Evolutionary conservation across 2,329 filamentous ascomycete species (phyloP).

Genomic region (Colletotrichum kahawae): DNA sequence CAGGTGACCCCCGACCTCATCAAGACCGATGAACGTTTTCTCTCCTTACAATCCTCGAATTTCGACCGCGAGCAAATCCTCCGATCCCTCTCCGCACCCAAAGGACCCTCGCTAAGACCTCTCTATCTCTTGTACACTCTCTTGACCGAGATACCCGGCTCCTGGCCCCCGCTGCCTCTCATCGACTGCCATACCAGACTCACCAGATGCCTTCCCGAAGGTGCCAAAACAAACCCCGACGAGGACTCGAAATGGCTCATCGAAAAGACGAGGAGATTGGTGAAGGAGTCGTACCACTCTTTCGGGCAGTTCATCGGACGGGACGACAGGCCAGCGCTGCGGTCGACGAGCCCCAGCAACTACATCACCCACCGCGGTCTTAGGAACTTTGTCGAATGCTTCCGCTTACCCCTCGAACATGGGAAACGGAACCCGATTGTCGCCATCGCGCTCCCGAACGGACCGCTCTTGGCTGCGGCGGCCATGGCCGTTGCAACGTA

Average conservation of each 20-base stretch:
- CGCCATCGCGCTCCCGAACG: conserved; percentile 58
- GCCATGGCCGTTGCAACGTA: conserved; percentile 53
- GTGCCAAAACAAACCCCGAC: conserved; percentile 31
- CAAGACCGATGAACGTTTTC: background rate
- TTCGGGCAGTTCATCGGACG: conserved; percentile 41
- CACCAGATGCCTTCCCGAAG: conserved; percentile 41
- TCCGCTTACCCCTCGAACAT: conserved; percentile 32
- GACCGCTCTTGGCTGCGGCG: conserved; percentile 55
- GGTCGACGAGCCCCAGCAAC: conserved; percentile 25
- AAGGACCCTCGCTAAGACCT: conserved; percentile 25
- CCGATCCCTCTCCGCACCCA: conserved; percentile 25
- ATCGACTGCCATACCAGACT: conserved; percentile 39
- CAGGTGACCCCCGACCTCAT: background rate
- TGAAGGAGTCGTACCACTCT: conserved; percentile 38
- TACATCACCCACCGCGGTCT: conserved; percentile 38
- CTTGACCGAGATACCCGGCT: conserved; percentile 28
- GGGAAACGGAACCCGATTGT: conserved; percentile 44
- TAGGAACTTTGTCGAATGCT: conserved; percentile 34
- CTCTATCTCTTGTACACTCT: conserved; percentile 29
- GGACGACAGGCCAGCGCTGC: conserved; percentile 31
- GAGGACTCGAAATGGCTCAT: conserved; percentile 20
- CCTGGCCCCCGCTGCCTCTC: conserved; percentile 32
- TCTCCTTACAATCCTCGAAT: background rate
- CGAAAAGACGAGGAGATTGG: conserved; percentile 24
- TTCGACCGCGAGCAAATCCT: conserved; percentile 21